phyloP scores from a whole-genome alignment of 148 eudicot genomes.

The Polygonum aviculare region DNA sequence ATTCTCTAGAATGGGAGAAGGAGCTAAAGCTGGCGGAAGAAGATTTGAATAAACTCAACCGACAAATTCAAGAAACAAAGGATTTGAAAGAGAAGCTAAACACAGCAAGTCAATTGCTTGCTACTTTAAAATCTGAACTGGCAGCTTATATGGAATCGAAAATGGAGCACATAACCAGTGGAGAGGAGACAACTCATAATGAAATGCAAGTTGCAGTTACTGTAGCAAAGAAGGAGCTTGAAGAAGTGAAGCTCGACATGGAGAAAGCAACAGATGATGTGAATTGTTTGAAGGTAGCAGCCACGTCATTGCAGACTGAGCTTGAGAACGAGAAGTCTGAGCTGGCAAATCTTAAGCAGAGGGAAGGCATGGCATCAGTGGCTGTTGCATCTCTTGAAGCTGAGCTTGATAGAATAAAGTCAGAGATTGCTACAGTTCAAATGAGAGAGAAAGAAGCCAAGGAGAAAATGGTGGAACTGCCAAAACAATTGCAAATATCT shows the following conservation, averaged over 20 bases:
- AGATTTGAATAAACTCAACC: constrained; percentile 54
- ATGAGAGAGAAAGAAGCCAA: constrained; percentile 58
- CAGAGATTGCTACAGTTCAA: constrained; percentile 61
- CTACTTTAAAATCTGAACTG: constrained; percentile 65
- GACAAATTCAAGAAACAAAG: constrained; percentile 51
- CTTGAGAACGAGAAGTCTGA: constrained; percentile 65
- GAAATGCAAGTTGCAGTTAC: constrained; percentile 53
- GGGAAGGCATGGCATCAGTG: constrained; percentile 85
- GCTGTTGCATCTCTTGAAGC: constrained; percentile 78
- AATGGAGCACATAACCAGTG: constrained; percentile 32
- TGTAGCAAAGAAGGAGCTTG: constrained; percentile 55
- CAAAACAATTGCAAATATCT: constrained; percentile 58
- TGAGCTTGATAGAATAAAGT: constrained; percentile 61
- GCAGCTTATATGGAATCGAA: constrained; percentile 86
- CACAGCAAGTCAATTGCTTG: constrained; percentile 47
- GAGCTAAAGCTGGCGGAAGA: constrained; percentile 82
- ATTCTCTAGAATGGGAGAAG: constrained; percentile 61
- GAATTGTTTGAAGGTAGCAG: constrained; percentile 56
- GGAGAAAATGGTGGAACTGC: constrained; percentile 70
- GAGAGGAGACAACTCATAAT: constrained; percentile 28
- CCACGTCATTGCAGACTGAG: constrained; percentile 57
- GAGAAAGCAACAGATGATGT: constrained; percentile 70
- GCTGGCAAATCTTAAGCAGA: constrained; percentile 45
- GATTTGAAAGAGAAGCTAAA: constrained; percentile 63
- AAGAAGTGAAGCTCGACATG: constrained; percentile 59